phyloP scores from a whole-genome alignment of 768 basidiomycete genomes.

The Phylloporus sp. region DNA sequence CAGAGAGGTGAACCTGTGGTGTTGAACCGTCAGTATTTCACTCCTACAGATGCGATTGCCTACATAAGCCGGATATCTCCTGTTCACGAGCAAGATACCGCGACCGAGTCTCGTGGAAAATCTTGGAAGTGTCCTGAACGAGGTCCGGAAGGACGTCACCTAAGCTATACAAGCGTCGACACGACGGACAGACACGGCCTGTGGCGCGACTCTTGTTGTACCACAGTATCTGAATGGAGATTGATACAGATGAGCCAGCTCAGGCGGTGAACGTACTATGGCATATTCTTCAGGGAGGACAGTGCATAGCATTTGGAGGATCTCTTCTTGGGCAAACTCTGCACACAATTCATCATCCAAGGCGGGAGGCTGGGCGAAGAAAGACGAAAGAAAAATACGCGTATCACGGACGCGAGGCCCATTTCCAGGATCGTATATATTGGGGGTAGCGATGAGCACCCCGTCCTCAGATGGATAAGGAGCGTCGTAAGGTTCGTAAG shows the following conservation, averaged over 20 bases:
- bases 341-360: conserved; percentile 63
- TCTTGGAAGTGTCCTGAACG: conserved; percentile 22
- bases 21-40: conserved; percentile 1
- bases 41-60: conserved; percentile 23
- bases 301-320: conserved; percentile 65
- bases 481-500: conserved; percentile 2
- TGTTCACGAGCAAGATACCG: conserved; percentile 55
- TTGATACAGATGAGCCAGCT: not conserved
- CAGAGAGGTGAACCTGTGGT: conserved; percentile 68
- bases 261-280: conserved; percentile 41
- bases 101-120: conserved; percentile 21
- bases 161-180: conserved; percentile 63
- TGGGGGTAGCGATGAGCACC: conserved; percentile 42
- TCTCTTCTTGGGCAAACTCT: conserved; percentile 72
- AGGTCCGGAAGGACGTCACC: conserved; percentile 60
- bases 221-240: conserved; percentile 58
- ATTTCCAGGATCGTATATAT: conserved; percentile 73
- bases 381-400: conserved; percentile 60
- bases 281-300: conserved; percentile 70
- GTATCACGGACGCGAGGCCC: conserved; percentile 70
- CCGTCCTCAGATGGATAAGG: conserved; percentile 7
- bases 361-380: conserved; percentile 62
- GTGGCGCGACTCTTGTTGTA: conserved; percentile 76
- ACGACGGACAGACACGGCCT: conserved; percentile 73
- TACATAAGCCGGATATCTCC: conserved; percentile 72